A percentile compares a stretch with the other conserved stretches of the same genome.
Evolutionary conservation across 2,329 filamentous ascomycete species (phyloP).

Genomic region (Nemania serpens): DNA sequence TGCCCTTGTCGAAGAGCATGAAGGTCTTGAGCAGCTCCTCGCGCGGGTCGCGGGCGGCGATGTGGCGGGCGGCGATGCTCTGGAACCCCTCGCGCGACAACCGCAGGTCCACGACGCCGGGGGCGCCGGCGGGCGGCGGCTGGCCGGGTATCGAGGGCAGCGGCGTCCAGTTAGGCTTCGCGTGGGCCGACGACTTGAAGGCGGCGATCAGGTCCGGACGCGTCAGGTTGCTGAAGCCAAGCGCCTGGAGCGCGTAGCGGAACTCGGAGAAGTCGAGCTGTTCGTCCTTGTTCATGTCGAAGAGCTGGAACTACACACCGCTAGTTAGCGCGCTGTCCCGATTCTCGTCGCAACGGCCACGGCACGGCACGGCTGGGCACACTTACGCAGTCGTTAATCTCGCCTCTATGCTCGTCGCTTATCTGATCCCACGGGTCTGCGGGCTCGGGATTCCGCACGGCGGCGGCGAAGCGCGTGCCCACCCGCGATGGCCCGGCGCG

Average conservation of each 20-base stretch:
- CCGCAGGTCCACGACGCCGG: constrained; percentile 69
- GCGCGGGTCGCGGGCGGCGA: constrained; percentile 79
- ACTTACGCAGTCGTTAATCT: constrained; percentile 90
- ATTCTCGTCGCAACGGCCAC: not conserved
- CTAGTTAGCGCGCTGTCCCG: constrained; percentile 14
- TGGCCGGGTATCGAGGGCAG: constrained; percentile 48
- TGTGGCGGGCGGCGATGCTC: constrained; percentile 76
- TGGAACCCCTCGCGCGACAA: constrained; percentile 76
- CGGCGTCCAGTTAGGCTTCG: constrained; percentile 62
- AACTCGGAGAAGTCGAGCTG: constrained; percentile 98
- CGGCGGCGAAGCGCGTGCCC: constrained; percentile 39
- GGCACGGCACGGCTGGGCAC: not conserved
- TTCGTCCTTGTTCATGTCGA: constrained; percentile 94
- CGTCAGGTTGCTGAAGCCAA: constrained; percentile 83
- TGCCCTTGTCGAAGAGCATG: constrained; percentile 87
- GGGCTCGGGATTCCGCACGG: constrained; percentile 38
- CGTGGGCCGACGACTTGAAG: constrained; percentile 78
- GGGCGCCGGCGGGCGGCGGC: constrained; percentile 54
- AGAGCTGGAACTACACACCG: constrained; percentile 76
- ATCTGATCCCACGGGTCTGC: constrained; percentile 53
- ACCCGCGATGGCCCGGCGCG: constrained; percentile 38
- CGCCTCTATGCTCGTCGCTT: constrained; percentile 87
- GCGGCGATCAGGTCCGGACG: constrained; percentile 84
- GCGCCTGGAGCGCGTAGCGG: constrained; percentile 91
- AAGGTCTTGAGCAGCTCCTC: constrained; percentile 94